phyloP scores from a whole-genome alignment of 768 basidiomycete species.

The Dendrothele bispora region DNA sequence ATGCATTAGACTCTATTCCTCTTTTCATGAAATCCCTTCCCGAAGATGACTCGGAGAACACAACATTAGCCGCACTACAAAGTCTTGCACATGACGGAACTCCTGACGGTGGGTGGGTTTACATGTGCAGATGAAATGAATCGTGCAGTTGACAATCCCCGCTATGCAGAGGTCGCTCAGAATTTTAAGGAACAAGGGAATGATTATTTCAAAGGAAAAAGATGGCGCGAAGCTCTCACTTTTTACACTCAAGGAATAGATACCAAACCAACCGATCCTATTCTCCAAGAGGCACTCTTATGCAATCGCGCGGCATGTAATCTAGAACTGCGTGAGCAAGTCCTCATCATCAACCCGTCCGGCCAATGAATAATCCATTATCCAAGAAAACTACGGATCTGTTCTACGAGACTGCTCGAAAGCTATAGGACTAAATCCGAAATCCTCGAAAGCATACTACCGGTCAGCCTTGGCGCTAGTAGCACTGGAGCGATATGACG shows the following conservation, averaged over 20 bases:
- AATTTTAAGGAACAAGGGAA: constrained; percentile 97
- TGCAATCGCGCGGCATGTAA: constrained; percentile 95
- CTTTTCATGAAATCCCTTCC: constrained; percentile 94
- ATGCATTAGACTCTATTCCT: constrained; percentile 65
- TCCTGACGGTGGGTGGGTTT: constrained; percentile 80
- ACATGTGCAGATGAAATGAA: neutral
- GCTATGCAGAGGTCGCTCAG: constrained; percentile 70
- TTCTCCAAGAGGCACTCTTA: constrained; percentile 64
- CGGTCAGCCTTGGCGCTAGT: constrained; percentile 80
- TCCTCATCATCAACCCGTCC: constrained; percentile 1
- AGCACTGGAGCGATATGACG: constrained; percentile 71
- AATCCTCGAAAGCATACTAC: constrained; percentile 82
- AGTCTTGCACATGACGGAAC: constrained; percentile 87
- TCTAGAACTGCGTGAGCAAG: constrained; percentile 72
- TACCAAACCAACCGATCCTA: constrained; percentile 67
- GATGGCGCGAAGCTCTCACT: constrained; percentile 81
- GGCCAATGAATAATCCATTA: neutral
- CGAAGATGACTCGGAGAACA: constrained; percentile 59
- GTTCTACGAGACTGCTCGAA: constrained; percentile 84
- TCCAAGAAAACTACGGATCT: constrained; percentile 81
- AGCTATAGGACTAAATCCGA: constrained; percentile 60
- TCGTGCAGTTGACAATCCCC: neutral
- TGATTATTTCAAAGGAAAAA: constrained; percentile 87
- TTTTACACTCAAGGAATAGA: constrained; percentile 93
- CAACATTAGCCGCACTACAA: constrained; percentile 78